Evolutionary conservation across 164 flowering plant species (phyloP).

Genomic region (Kalanchoe fedtschenkoi): DNA sequence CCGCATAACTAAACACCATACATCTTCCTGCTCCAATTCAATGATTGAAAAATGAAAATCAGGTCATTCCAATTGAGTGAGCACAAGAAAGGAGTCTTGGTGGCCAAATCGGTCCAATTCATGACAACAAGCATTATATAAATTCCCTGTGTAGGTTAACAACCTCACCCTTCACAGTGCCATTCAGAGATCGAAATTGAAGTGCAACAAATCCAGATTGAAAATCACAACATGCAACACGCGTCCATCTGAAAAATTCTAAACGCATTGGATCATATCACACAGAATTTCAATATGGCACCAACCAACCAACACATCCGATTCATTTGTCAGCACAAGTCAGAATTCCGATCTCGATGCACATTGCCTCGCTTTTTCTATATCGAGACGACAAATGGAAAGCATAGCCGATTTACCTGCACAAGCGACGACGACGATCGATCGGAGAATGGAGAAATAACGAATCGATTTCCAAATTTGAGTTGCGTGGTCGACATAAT

Average conservation of each 20-base stretch:
- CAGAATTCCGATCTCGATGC: neutral
- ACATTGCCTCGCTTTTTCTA: neutral
- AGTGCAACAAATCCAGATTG: neutral
- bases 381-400: neutral
- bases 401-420: neutral
- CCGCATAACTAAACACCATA: no score
- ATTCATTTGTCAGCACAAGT: neutral
- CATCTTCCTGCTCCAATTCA: no score
- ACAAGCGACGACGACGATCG: neutral
- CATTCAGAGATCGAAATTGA: neutral
- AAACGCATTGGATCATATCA: neutral
- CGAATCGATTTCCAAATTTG: neutral
- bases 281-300: neutral
- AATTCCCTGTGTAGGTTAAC: neutral
- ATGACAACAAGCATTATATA: neutral
- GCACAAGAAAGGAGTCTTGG: neutral
- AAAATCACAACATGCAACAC: neutral
- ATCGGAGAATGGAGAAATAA: neutral
- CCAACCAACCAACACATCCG: neutral
- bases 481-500: conserved; percentile 3
- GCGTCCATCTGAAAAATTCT: neutral
- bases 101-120: neutral
- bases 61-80: neutral
- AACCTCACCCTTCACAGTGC: neutral
- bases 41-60: no score